A percentile compares a stretch with the other conserved stretches of the same genome.
Conservation (phyloP, 1,284 basidiomycete species). For the Cystobasidium sp. region DNA sequence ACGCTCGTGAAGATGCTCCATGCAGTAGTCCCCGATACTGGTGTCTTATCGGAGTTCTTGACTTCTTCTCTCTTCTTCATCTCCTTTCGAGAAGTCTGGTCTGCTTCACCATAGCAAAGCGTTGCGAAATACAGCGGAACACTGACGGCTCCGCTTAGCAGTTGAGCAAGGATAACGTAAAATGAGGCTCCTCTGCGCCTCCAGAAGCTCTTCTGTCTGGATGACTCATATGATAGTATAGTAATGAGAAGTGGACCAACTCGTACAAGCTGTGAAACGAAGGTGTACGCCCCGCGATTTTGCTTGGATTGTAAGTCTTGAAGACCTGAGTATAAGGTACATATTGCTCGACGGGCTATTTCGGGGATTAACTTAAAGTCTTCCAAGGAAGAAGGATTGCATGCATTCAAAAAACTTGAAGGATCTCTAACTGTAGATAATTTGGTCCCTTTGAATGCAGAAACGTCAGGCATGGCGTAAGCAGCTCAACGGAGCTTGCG, state of each 20-base stretch:
- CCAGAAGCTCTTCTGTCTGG: constrained; percentile 16
- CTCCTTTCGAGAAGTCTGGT: not conserved
- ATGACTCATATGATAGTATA: constrained; percentile 22
- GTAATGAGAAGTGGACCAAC: constrained; percentile 20
- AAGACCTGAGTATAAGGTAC: constrained; percentile 22
- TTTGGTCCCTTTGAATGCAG: constrained; percentile 1
- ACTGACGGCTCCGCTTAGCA: constrained; percentile 28
- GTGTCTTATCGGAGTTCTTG: not conserved
- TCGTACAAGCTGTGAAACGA: constrained; percentile 28
- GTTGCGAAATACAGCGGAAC: constrained; percentile 34
- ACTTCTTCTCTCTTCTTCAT: not conserved
- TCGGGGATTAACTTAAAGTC: constrained; percentile 2
- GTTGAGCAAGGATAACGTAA: constrained; percentile 15
- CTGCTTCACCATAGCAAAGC: not conserved
- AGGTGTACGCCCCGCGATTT: constrained; percentile 12
- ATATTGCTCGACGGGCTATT: constrained; percentile 2
- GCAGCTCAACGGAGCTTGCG: not conserved
- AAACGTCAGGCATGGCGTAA: not conserved
- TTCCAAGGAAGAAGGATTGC: constrained; percentile 4
- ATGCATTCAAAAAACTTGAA: constrained; percentile 9
- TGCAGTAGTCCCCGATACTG: not conserved
- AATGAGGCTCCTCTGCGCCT: constrained; percentile 16
- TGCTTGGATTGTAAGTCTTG: not conserved
- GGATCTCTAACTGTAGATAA: constrained; percentile 14
- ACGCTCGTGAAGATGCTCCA: constrained; percentile 31